A percentile compares a stretch with the other conserved stretches of the same genome.
Conservation (phyloP, 1,284 basidiomycete species). For the Ceratobasidium theobromae region DNA sequence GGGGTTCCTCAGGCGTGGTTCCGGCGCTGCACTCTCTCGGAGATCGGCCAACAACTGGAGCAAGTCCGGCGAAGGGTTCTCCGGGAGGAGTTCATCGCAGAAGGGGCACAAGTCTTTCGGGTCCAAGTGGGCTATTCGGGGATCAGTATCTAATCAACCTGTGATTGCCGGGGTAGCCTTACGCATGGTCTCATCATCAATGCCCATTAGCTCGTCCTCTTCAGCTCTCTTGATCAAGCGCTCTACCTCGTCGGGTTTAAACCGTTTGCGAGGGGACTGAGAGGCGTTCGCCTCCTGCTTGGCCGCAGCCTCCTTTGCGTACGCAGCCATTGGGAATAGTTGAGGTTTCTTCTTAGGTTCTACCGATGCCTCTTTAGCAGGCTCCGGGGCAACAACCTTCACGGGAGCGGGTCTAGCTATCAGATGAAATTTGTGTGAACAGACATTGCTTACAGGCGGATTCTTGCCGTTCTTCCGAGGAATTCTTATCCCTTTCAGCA, state of each 20-base stretch:
- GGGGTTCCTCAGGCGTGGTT: constrained; percentile 67
- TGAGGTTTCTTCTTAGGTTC: constrained; percentile 12
- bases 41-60: constrained; percentile 54
- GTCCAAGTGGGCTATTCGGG: constrained; percentile 45
- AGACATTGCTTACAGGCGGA: not conserved
- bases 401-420: not conserved
- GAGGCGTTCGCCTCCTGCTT: constrained; percentile 1
- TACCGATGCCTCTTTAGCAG: not conserved
- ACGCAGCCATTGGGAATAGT: constrained; percentile 26
- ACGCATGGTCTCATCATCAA: constrained; percentile 1
- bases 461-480: not conserved
- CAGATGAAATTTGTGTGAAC: not conserved
- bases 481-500: not conserved
- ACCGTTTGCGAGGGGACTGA: constrained; percentile 23
- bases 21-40: constrained; percentile 53
- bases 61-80: constrained; percentile 61
- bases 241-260: constrained; percentile 20
- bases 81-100: constrained; percentile 68
- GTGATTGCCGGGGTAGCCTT: not conserved
- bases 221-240: not conserved
- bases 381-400: not conserved
- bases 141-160: not conserved
- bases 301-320: constrained; percentile 2
- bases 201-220: constrained; percentile 3
- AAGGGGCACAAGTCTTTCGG: constrained; percentile 71